Conservation (phyloP, 176 grass and related monocot species). For the Carex myosuroides region DNA sequence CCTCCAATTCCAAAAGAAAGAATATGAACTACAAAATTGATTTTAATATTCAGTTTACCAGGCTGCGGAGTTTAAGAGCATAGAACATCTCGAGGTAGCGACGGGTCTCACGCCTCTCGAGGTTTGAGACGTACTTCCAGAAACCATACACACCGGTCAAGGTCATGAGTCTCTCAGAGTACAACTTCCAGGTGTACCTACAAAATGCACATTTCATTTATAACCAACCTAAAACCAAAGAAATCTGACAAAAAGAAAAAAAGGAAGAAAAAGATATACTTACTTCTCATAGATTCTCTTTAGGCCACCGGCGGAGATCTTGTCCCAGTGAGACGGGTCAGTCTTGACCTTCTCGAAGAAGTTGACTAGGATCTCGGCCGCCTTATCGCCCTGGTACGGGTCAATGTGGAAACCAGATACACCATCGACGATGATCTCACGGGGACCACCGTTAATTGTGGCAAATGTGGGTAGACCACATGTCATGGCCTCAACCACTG, state of each 20-base stretch:
- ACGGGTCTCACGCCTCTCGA: conserved; percentile 83
- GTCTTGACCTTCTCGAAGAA: conserved; percentile 75
- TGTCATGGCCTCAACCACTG: conserved; percentile 91
- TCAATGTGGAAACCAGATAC: conserved; percentile 94
- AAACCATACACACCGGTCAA: conserved; percentile 90
- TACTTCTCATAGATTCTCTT: conserved; percentile 94
- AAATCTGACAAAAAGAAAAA: background rate
- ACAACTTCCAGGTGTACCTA: conserved; percentile 99
- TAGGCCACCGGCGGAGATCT: conserved; percentile 70
- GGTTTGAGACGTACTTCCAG: conserved; percentile 95
- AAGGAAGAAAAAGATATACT: background rate
- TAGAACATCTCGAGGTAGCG: conserved; percentile 99
- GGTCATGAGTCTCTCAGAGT: conserved; percentile 98
- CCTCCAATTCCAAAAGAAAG: background rate
- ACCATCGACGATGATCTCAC: conserved; percentile 86
- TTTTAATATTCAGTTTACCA: conserved; percentile 39
- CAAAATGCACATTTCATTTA: background rate
- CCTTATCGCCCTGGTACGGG: conserved; percentile 84
- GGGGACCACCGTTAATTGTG: conserved; percentile 79
- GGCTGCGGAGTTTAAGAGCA: conserved; percentile 73
- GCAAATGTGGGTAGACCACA: conserved; percentile 87
- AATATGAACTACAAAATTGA: background rate
- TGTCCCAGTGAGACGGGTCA: conserved; percentile 73
- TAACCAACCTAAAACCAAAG: background rate
- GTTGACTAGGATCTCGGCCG: conserved; percentile 62